Evolutionary conservation across 2,329 filamentous ascomycete genomes (phyloP).

Genomic region (Alternaria postmessia): DNA sequence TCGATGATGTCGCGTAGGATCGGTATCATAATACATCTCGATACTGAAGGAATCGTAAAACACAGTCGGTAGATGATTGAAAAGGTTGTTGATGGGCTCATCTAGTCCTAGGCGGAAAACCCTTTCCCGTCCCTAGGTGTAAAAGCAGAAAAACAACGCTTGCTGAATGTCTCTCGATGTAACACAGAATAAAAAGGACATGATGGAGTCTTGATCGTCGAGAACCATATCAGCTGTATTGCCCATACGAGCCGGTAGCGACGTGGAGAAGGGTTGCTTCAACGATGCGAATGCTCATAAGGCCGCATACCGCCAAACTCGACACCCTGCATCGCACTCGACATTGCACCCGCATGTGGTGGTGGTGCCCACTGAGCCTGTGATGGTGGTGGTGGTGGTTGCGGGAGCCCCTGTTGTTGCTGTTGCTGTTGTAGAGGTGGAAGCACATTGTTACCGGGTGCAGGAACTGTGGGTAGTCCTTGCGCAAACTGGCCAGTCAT

Average conservation of each 20-base stretch:
- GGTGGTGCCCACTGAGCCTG: constrained; percentile 45
- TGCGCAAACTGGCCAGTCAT: constrained; percentile 56
- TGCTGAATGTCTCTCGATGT: constrained; percentile 1
- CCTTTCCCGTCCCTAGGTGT: neutral
- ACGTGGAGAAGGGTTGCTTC: neutral
- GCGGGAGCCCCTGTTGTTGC: constrained; percentile 16
- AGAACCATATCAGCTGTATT: neutral
- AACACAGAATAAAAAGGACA: neutral
- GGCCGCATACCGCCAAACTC: constrained; percentile 54
- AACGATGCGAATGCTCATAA: constrained; percentile 47
- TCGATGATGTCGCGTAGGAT: constrained; percentile 4
- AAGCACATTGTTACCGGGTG: constrained; percentile 40
- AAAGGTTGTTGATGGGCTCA: constrained; percentile 1
- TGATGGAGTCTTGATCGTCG: neutral
- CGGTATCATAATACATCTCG: constrained; percentile 11
- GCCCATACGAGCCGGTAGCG: neutral
- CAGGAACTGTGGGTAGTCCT: constrained; percentile 44
- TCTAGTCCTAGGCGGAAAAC: constrained; percentile 1
- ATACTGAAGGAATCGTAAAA: constrained; percentile 11
- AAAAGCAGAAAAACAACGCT: constrained; percentile 3
- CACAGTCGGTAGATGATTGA: constrained; percentile 8
- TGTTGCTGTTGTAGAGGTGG: constrained; percentile 52
- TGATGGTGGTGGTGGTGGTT: constrained; percentile 42
- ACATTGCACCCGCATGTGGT: constrained; percentile 51
- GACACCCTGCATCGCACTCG: constrained; percentile 58